A percentile compares a stretch with the other conserved stretches of the same genome.
Evolutionary conservation across 2,329 filamentous ascomycete species (phyloP).

Genomic region (Aureobasidium mangrovei): DNA sequence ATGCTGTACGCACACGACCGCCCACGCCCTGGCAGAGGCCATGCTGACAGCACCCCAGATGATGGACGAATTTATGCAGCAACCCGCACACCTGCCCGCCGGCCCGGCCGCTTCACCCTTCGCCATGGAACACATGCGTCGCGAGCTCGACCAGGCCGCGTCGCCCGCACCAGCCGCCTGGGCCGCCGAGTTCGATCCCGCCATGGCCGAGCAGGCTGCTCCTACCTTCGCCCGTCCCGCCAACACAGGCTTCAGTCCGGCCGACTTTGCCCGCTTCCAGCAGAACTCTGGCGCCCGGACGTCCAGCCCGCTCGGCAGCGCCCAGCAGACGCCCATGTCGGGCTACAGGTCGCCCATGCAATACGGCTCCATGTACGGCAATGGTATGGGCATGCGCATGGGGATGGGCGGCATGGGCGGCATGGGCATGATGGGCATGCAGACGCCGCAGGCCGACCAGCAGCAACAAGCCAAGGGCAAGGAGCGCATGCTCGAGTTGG

Average conservation of each 20-base stretch:
- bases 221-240: conserved; percentile 49
- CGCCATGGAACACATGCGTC: conserved; percentile 58
- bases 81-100: conserved; percentile 54
- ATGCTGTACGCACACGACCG: conserved; percentile 46
- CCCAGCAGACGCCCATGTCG: conserved; percentile 34
- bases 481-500: conserved; percentile 73
- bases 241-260: conserved; percentile 56
- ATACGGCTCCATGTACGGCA: conserved; percentile 35
- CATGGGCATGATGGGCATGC: conserved; percentile 41
- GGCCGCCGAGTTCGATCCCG: conserved; percentile 55
- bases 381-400: conserved; percentile 46
- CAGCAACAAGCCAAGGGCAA: conserved; percentile 68
- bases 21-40: background rate
- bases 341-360: conserved; percentile 53
- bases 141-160: conserved; percentile 51
- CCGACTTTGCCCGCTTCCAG: conserved; percentile 83
- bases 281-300: conserved; percentile 21
- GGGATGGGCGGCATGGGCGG: conserved; percentile 30
- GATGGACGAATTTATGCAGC: conserved; percentile 89
- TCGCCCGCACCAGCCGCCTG: conserved; percentile 47
- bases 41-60: conserved; percentile 46
- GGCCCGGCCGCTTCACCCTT: conserved; percentile 48
- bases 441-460: conserved; percentile 27
- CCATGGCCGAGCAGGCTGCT: conserved; percentile 46
- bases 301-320: conserved; percentile 12